Evolutionary conservation across 2,329 filamentous ascomycete species (phyloP).

Genomic region (Elsinoe ampelina): DNA sequence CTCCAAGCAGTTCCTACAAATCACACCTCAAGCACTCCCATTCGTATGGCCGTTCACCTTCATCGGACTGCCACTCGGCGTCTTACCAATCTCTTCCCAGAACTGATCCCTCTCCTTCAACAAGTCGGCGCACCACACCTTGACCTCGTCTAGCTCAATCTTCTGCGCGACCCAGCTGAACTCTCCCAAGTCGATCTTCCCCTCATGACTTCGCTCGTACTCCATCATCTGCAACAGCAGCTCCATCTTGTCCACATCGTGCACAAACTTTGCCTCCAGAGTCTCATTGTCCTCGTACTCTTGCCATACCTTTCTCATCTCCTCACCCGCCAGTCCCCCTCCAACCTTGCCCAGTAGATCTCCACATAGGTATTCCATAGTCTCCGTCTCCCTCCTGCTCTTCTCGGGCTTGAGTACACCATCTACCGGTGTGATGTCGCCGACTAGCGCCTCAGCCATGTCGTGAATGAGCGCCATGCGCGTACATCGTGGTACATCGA

Average conservation of each 20-base stretch:
- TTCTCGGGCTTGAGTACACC: slow-evolving; percentile 80
- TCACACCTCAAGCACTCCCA: neutral
- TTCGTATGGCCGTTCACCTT: slow-evolving; percentile 20
- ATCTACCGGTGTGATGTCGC: slow-evolving; percentile 93
- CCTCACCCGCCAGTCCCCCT: slow-evolving; percentile 57
- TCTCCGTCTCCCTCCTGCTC: slow-evolving; percentile 71
- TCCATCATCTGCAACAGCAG: slow-evolving; percentile 91
- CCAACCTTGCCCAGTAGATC: slow-evolving; percentile 64
- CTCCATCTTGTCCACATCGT: slow-evolving; percentile 97
- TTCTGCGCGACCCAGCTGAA: slow-evolving; percentile 70
- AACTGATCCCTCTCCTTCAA: slow-evolving; percentile 65
- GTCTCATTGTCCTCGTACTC: slow-evolving; percentile 90
- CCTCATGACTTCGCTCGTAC: slow-evolving; percentile 68
- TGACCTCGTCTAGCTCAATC: slow-evolving; percentile 68
- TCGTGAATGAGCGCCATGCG: slow-evolving; percentile 96
- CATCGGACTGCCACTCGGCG: slow-evolving; percentile 19
- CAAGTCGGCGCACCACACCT: slow-evolving; percentile 68
- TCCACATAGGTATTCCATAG: slow-evolving; percentile 82
- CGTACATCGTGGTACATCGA: slow-evolving; percentile 77
- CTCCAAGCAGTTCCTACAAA: neutral
- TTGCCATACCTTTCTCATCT: slow-evolving; percentile 76
- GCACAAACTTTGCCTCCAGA: slow-evolving; percentile 77
- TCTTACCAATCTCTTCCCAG: slow-evolving; percentile 46
- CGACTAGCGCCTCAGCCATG: slow-evolving; percentile 91
- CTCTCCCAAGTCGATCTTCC: slow-evolving; percentile 68